Evolutionary conservation across 192 early-diverging fungal species (phyloP).

Genomic region (Haplosporangium gracile): DNA sequence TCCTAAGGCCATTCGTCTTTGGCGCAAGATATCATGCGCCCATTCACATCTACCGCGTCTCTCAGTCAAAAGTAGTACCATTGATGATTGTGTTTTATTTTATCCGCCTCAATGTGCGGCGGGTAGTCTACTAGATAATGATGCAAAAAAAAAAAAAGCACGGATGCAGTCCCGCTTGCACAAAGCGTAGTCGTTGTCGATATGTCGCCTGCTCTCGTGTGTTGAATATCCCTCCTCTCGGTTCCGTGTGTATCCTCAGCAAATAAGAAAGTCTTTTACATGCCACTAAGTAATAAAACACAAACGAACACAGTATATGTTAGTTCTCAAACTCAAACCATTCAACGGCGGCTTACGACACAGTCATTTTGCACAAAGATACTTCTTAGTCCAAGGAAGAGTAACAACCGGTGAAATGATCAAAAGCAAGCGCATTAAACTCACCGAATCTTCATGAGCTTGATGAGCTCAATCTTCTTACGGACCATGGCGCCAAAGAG

Average conservation of each 20-base stretch:
- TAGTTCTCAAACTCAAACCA: neutral
- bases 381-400: neutral
- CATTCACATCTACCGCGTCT: neutral
- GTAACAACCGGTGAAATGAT: neutral
- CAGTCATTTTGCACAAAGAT: neutral
- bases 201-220: neutral
- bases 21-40: neutral
- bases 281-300: constrained; percentile 21
- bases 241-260: neutral
- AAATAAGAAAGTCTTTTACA: constrained; percentile 18
- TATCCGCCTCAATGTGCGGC: neutral
- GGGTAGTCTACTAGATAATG: neutral
- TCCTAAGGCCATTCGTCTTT: neutral
- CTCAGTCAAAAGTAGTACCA: neutral
- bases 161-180: neutral
- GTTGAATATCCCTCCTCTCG: neutral
- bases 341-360: too few relatives aligned
- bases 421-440: neutral
- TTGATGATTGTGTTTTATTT: constrained; percentile 3
- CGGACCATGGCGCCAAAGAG: constrained; percentile 52
- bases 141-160: constrained; percentile 8
- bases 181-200: neutral
- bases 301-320: neutral
- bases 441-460: constrained; percentile 56
- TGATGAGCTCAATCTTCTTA: constrained; percentile 56